Base-by-base conservation (phyloP, 768 basidiomycete genomes). In the Psilocybe cyanescens region DNA sequence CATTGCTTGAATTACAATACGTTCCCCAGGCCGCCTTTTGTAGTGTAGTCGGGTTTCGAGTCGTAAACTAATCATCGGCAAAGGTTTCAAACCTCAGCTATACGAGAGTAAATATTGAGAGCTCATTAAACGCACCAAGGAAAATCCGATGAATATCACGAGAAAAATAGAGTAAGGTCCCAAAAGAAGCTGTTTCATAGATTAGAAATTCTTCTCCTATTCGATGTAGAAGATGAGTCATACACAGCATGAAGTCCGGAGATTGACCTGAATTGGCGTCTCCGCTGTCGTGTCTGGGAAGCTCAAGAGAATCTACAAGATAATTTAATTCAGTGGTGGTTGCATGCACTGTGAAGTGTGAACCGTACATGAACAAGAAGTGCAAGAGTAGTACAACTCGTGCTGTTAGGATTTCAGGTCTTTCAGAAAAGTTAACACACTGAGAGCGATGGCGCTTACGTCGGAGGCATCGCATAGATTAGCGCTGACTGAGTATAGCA, bases 401-500 rank as follows among this genome's bases (percentile, higher is more conserved):
- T 67, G 1, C 69, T 70, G 39, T 59, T 17, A 16, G 8, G 9
- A n/a, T 16, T 51, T 55, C 14, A 50, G 28, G 45, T 16, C 17
- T 51, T 3, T 12, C 2, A n/a, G 12, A 14, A 28, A 30, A 9
- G 8, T 8, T 28, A 14, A 19, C 17, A 7, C 7, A 49, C 17
- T 30, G 14, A 31, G 49, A 12, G 12, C 11, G 9, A 59, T 7
- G 41, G 35, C 29, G 61, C 67, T 56, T 55, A 68, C 69, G 66
- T 65, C 17, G 69, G 66, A 14, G 76, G 74, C 11, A 74, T 70
- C 24, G 75, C 64, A 60, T 78, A 75, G 17, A 75, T 70, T 14
- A 79, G 68, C 0, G 72, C 71, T 12, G 76, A 68, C 39, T 78
- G 77, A 11, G 66, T 67, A 8, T 69, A 63, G 55, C 78, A 79